Conservation (phyloP, 2,329 filamentous ascomycete genomes). For the Lasiodiplodia theobromae region DNA sequence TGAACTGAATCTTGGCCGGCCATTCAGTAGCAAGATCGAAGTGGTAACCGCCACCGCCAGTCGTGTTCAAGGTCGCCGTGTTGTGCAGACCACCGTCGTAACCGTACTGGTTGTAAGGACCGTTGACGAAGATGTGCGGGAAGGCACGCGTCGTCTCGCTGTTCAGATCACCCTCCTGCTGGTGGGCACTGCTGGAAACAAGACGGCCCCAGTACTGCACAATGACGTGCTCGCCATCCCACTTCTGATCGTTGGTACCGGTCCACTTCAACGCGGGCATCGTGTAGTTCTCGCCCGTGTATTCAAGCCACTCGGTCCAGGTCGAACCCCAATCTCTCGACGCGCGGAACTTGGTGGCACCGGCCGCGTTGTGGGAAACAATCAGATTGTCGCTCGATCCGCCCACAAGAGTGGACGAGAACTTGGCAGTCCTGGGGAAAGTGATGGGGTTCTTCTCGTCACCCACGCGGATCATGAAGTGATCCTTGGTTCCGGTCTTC, state of each 20-base stretch:
- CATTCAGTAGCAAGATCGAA: constrained; percentile 70
- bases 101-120: constrained; percentile 69
- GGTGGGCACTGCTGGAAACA: constrained; percentile 65
- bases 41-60: constrained; percentile 62
- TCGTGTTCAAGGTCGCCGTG: constrained; percentile 56
- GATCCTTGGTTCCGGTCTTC: constrained; percentile 60
- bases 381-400: constrained; percentile 50
- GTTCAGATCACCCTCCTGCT: constrained; percentile 65
- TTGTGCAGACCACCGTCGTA: constrained; percentile 67
- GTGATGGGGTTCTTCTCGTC: constrained; percentile 65
- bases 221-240: constrained; percentile 67
- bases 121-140: constrained; percentile 69
- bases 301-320: constrained; percentile 66
- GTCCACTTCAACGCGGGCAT: constrained; percentile 61
- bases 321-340: constrained; percentile 66
- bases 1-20: constrained; percentile 67
- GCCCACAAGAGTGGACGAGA: constrained; percentile 61
- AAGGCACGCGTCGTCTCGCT: constrained; percentile 36
- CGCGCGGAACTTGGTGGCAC: constrained; percentile 69
- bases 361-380: constrained; percentile 66
- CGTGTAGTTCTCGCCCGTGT: constrained; percentile 59
- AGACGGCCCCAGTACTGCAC: constrained; percentile 69
- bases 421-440: constrained; percentile 64
- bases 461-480: constrained; percentile 68
- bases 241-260: constrained; percentile 64